Evolutionary conservation across 1,284 basidiomycete species (phyloP).

Genomic region (Retiboletus flavoniger): DNA sequence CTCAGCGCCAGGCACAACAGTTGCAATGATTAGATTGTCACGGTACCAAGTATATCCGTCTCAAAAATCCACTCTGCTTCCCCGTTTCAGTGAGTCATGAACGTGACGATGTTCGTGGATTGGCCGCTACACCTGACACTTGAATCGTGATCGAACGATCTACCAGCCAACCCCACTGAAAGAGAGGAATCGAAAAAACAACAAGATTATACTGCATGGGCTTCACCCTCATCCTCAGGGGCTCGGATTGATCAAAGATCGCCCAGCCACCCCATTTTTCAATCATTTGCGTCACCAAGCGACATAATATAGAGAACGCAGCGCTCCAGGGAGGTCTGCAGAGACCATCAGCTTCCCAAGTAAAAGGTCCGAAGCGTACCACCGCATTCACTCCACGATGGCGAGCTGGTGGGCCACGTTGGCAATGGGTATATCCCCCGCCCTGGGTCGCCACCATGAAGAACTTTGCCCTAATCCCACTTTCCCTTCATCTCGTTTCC

Average conservation of each 20-base stretch:
- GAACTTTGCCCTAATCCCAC: not conserved
- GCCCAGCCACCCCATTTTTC: not conserved
- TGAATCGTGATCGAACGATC: no score
- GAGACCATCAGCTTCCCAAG: not conserved
- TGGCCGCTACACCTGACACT: no score
- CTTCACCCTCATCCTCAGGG: no score
- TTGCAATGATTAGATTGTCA: not conserved
- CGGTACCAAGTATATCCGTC: not conserved
- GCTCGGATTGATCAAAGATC: not conserved
- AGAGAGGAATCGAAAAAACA: no score
- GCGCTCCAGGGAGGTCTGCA: no score
- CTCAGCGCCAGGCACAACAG: not conserved
- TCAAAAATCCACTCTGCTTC: not conserved
- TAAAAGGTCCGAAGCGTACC: not conserved
- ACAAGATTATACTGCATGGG: not conserved
- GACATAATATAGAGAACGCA: no score
- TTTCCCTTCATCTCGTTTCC: not conserved
- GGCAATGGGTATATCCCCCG: not conserved
- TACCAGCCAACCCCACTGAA: no score
- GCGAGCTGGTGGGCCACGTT: no score
- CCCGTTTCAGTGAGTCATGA: not conserved
- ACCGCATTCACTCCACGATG: no score
- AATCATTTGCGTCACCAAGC: not conserved
- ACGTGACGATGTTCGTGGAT: not conserved
- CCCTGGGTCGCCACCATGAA: not conserved